Percentiles rank a stretch among this genome's conserved stretches.
Evolutionary conservation across 345 rosid species (phyloP).

Genomic region (Odontarrhena argentea): DNA sequence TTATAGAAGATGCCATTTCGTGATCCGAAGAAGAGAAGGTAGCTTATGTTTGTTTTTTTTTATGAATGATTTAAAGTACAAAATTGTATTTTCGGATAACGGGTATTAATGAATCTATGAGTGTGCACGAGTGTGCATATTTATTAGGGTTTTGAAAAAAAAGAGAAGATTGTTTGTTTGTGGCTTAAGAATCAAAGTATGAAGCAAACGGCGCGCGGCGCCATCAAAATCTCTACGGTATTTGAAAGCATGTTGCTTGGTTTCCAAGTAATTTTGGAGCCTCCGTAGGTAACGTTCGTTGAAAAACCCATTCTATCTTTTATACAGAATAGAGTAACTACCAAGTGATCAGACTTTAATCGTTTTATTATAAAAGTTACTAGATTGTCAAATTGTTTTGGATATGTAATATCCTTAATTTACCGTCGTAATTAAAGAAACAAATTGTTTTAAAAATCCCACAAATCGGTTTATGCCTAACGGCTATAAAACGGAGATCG

Average conservation of each 20-base stretch:
- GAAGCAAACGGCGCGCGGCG: constrained; percentile 42
- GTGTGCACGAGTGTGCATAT: constrained; percentile 30
- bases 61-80: not conserved
- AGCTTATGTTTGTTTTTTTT: not conserved
- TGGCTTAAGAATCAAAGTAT: constrained; percentile 31
- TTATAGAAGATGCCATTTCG: constrained; percentile 29
- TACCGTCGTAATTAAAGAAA: too few species aligned
- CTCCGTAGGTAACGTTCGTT: constrained; percentile 41
- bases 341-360: constrained; percentile 38
- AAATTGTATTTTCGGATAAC: constrained; percentile 11
- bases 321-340: constrained; percentile 24
- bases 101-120: constrained; percentile 2
- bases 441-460: too few species aligned
- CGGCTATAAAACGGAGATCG: too few species aligned
- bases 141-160: constrained; percentile 34
- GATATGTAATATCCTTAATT: too few species aligned
- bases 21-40: not conserved
- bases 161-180: constrained; percentile 25
- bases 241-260: constrained; percentile 27
- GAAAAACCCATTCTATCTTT: constrained; percentile 21
- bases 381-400: too few species aligned
- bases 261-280: constrained; percentile 31
- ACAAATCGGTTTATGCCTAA: too few species aligned
- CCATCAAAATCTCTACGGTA: constrained; percentile 30
- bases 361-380: not conserved